Evolutionary conservation across 192 early-diverging fungal species (phyloP), one percentile per base, ranked within the genome.

Genomic region (Glomus cerebriforme): DNA sequence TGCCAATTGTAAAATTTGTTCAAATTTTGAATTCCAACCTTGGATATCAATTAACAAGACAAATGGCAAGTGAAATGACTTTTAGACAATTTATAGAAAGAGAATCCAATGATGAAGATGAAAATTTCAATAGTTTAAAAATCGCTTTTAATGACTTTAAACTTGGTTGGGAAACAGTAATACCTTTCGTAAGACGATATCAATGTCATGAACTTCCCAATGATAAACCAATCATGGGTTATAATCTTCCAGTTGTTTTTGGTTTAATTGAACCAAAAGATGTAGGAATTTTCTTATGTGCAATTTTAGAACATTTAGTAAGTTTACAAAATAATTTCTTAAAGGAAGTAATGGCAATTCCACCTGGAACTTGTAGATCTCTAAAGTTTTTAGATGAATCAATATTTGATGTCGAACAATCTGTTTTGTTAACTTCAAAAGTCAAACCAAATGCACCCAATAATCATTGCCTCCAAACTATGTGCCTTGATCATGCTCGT

Each of bases 281-380:
- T 26, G 60, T 10, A 26, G n/a, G 8, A 62, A 26, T 62, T 26
- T 62, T 26, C 26, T 3, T 62, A 62, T 62, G 60, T 19, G 60
- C 24, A 62, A 27, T 27, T 0, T 12, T 62, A n/a, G 26, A 62
- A 1, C 24, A 26, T 62, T 62, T 62, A 62, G 60, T 13, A n/a
- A 27, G 12, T n/a, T 62, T 62, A 27, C 60, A 62, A 62, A 62
- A 62, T 62, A 27, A 62, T n/a, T 79, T 79, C 45, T 29, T 79
- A 43, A 47, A 45, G 27, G 69, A 79, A 8, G 24, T 71, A 17
- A 31, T 26, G 10, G n/a, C 31, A 58, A 67, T 59, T 26, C 37
- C 32, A 29, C 27, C 69, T 54, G 78, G 45, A 59, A 69, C 24
- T 6, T 71, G 69, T 43, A 15, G 17, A 29, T 59, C 66, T 31